Base-by-base conservation (phyloP, 306 rosid genomes). In the Spatholobus suberectus region DNA sequence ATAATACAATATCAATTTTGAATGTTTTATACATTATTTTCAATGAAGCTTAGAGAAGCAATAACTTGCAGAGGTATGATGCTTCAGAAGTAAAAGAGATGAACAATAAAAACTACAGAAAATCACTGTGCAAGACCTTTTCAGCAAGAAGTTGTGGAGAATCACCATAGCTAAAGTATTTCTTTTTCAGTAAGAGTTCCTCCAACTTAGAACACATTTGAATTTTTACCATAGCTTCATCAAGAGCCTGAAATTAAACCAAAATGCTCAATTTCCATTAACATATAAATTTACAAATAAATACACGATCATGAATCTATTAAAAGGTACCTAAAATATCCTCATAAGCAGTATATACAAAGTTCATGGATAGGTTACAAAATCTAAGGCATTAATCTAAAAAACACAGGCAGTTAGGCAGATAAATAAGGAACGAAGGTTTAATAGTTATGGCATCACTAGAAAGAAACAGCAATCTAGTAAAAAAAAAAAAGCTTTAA, bases 141-240 rank as follows among this genome's bases (percentile, higher is more conserved):
- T 87, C 97, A 76, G 87, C 87, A 82, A 93, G 95, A 82, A 81
- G 62, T 72, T 87, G 77, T 14, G 83, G 88, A 67, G 97, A 90
- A 82, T 93, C 97, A 41, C 93, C 95, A 78, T 41, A 77, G 70
- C 84, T 86, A 38, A 87, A 88, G 47, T 84, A 70, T 89, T 91
- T 95, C 93, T 91, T 90, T 87, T 84, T 87, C 44, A 91, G 86
- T 55, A 95, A 87, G 76, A 93, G 90, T 47, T 83, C 91, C 91
- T 93, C 97, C 84, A 95, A 85, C 82, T 86, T 86, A 32, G 88
- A 89, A 73, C 85, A 93, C 26, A 84, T 73, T 72, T 85, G 87
- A 88, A 93, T 71, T 82, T 87, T 89, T 8, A 81, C 81, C 24
- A 89, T 79, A 41, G 90, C 92, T 65, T 89, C 92, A 61, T 87